phyloP scores from a whole-genome alignment of 352 stramenopile genomes.

The Phytophthora sp. region DNA sequence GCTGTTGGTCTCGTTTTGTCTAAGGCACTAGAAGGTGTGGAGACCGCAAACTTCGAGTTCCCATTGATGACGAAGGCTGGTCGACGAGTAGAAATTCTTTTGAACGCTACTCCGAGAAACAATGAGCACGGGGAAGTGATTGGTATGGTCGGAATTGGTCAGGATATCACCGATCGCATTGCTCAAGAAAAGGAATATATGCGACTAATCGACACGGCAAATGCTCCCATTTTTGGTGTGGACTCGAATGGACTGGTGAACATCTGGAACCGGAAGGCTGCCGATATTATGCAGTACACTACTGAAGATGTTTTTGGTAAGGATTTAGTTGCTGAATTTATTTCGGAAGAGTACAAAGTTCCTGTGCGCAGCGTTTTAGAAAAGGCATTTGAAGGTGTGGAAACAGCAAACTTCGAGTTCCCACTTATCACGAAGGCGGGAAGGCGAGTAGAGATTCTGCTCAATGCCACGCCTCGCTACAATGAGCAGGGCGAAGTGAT shows the following conservation, averaged over 20 bases:
- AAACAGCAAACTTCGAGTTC: constrained; percentile 69
- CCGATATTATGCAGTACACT: constrained; percentile 78
- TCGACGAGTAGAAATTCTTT: constrained; percentile 69
- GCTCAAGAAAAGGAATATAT: constrained; percentile 81
- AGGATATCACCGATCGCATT: constrained; percentile 68
- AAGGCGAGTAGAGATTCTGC: constrained; percentile 58
- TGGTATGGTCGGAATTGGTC: constrained; percentile 69
- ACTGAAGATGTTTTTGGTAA: constrained; percentile 66
- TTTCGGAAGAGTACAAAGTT: constrained; percentile 58
- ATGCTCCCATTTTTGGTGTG: constrained; percentile 84
- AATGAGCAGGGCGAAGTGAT: constrained; percentile 74
- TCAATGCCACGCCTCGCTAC: constrained; percentile 78
- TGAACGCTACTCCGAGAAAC: constrained; percentile 71
- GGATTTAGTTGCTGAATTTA: constrained; percentile 78
- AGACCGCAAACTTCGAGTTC: constrained; percentile 77
- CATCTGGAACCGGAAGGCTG: constrained; percentile 82
- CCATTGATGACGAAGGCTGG: constrained; percentile 76
- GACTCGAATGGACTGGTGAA: constrained; percentile 67
- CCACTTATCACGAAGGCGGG: constrained; percentile 59
- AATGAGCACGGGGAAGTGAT: constrained; percentile 68
- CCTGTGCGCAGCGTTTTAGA: constrained; percentile 52
- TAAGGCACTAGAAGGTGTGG: constrained; percentile 52
- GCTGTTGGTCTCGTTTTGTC: constrained; percentile 48
- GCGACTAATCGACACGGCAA: constrained; percentile 83
- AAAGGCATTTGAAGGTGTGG: constrained; percentile 49